Base-by-base conservation (phyloP, 257 asterid species). In the Nicotiana knightiana region DNA sequence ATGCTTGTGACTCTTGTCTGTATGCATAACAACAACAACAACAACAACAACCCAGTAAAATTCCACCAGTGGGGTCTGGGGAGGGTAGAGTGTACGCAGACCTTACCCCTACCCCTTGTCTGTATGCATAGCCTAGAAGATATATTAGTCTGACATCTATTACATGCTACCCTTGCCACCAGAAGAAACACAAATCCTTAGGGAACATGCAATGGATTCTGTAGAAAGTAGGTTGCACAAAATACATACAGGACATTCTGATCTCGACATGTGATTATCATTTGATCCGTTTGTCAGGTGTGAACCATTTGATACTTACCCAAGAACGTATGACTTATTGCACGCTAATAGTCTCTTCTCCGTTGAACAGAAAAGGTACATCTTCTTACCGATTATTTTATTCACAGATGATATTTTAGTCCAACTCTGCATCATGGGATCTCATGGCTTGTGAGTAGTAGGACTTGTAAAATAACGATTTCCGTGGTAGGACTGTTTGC, bases 291-390 rank as follows among this genome's bases (percentile, higher is more conserved):
- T 63, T 88, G 79, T 76, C 84, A 92, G 96, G 96, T 92, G 97
- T 77, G 97, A 92, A 82, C 88, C 97, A 70, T 89, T 92, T 65
- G 97, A 92, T 80, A 90, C 97, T 48, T 92, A 92, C 82, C 94
- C 97, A 17, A 90, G 93, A 87, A 90, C 94, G 26, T 95, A 95
- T 28, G 97, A 95, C 87, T 85, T 95, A 62, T 84, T 95, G 87
- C 99, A 95, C 67, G 94, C 94, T 53, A 89, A 93, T 65, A 91
- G 92, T 76, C 93, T 94, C 82, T 89, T 93, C 88, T 89, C 95
- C 43, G 43, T 84, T 39, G 97, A 94, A 82, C 88, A 67, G 51
- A 93, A 88, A 87, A 91, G 97, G 43, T 30, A 54, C 26, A 61
- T 21, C 39, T 80, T 59, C 51, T 71, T 46, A 21, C 61, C 24